Conservation (phyloP, 2,329 filamentous ascomycete species). For the Ceratocystis alfenasii region DNA sequence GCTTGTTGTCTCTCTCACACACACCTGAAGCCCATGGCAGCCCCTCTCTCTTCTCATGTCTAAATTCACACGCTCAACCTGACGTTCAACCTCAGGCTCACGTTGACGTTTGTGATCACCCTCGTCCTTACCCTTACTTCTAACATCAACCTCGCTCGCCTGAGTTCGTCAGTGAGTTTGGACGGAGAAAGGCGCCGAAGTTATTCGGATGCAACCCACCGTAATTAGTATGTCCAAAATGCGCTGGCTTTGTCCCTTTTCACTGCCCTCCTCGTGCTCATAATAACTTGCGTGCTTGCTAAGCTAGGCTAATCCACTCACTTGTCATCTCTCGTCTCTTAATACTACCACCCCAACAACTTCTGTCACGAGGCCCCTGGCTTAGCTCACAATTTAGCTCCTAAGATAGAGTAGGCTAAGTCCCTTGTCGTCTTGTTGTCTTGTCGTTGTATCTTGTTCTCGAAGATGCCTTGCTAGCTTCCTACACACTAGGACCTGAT, state of each 20-base stretch:
- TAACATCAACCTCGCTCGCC: not conserved
- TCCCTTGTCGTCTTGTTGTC: not conserved
- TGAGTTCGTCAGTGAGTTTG: not conserved
- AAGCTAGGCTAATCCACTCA: not conserved
- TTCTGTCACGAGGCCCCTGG: constrained; percentile 2
- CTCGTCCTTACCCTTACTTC: not conserved
- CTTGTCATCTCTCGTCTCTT: not conserved
- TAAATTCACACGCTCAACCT: not conserved
- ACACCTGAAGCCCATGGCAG: too few species aligned
- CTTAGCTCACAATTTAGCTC: not conserved
- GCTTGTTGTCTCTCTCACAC: not conserved
- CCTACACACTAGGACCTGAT: not conserved
- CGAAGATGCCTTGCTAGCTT: not conserved
- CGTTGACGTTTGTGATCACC: too few species aligned
- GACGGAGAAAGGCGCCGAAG: not conserved
- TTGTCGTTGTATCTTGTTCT: constrained; percentile 9
- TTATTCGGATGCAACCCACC: not conserved
- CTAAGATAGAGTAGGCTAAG: constrained; percentile 7
- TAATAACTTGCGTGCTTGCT: not conserved
- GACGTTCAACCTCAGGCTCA: too few species aligned
- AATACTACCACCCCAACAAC: constrained; percentile 1
- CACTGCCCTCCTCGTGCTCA: not conserved
- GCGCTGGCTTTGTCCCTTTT: not conserved
- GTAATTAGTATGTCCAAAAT: too few species aligned
- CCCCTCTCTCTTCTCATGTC: not conserved